Base-by-base conservation (phyloP, 768 basidiomycete species). In the Calocybe cyanea region DNA sequence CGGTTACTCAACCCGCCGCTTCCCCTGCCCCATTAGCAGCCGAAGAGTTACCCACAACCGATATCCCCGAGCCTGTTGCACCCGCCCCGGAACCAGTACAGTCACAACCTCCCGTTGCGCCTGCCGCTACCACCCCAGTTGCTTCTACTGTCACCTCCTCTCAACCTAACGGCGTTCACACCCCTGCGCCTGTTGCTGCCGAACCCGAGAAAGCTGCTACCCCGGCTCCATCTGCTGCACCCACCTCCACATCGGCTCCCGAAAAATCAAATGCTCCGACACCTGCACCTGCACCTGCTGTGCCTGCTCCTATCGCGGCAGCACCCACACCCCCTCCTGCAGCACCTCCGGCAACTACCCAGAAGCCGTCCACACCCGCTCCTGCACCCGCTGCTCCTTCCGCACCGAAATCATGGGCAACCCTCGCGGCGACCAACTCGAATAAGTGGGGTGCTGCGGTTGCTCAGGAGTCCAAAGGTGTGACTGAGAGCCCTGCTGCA, bases 351-450 rank as follows among this genome's bases (percentile, higher is more conserved):
- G 25, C 25, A 11, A 11, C 25, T 11, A 5, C 25, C 5, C 25
- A 28, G 11, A 28, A 28, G 11, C 25, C 25, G 5, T 41, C 61
- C n/a, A 54, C 54, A 4, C 54, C 63, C 11, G 50, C 53, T 7
- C 52, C 61, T 5, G 50, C 65, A 19, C 49, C 61, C 15, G 42
- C 59, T 7, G 48, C 56, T 4, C 53, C 63, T 18, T 41, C 63
- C 90, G 88, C 34, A n/a, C 17, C 13, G 87, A 88, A 61, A 86
- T 86, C 0, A 11, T 97, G 93, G 94, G 94, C 94, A 0, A 88
- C 85, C 46, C 80, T 96, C 36, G 93, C 93, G 37, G 92, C 93
- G 32, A 64, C 85, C 15, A 87, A 87, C 59, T 65, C 77, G 13
- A 84, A 83, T 59, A 89, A 87, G 62, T 95, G 92, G 93, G 90